A percentile compares a stretch with the other conserved stretches of the same genome.
Evolutionary conservation across 73 alveolate genomes (phyloP).

Genomic region (Paramecium biaurelia): DNA sequence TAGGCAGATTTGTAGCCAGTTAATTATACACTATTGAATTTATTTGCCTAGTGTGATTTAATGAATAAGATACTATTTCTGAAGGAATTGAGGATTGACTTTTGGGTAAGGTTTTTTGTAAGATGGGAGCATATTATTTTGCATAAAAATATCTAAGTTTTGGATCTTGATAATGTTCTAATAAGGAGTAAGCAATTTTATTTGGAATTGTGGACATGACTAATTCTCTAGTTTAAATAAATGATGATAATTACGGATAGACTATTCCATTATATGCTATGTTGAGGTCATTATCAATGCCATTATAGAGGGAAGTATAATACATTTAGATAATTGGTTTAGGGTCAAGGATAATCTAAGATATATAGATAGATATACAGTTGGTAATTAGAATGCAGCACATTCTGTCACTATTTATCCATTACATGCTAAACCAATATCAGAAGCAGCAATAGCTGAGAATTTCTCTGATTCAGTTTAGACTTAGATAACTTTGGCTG

Average conservation of each 20-base stretch:
- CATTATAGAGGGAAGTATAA: constrained; percentile 47
- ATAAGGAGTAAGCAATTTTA: constrained; percentile 45
- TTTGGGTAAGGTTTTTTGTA: constrained; percentile 15
- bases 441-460: constrained; percentile 59
- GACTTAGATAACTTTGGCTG: neutral
- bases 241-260: constrained; percentile 14
- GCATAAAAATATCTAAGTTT: constrained; percentile 61
- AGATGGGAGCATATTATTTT: constrained; percentile 28
- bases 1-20: constrained; percentile 21
- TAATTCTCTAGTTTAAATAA: neutral
- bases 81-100: neutral
- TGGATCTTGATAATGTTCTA: constrained; percentile 57
- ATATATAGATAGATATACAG: neutral
- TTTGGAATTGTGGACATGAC: constrained; percentile 50
- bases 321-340: constrained; percentile 33
- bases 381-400: constrained; percentile 66
- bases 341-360: neutral
- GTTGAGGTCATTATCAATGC: constrained; percentile 51
- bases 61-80: neutral
- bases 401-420: constrained; percentile 62
- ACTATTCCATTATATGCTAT: constrained; percentile 49
- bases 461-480: constrained; percentile 39
- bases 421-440: constrained; percentile 58
- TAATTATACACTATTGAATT: constrained; percentile 31
- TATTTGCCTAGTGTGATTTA: neutral